Evolutionary conservation across 2,329 filamentous ascomycete genomes (phyloP).

Genomic region (Hirsutella rhossiliensis): DNA sequence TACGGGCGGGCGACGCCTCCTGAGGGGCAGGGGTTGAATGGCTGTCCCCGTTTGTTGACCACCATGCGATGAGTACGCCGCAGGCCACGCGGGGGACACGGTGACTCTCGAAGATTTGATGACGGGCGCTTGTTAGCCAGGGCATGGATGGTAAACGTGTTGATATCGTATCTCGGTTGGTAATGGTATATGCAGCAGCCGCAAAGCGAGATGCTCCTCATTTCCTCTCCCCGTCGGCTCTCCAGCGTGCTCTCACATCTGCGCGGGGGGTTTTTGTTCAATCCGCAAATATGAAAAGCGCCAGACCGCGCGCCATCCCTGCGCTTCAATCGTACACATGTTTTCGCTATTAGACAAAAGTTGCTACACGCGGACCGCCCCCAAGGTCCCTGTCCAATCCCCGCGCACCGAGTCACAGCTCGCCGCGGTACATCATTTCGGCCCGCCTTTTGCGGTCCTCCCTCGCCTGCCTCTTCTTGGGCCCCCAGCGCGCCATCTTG

Average conservation of each 20-base stretch:
- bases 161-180: too few relatives aligned
- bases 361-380: background rate
- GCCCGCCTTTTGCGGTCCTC: conserved; percentile 43
- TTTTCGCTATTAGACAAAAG: background rate
- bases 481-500: conserved; percentile 44
- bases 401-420: conserved; percentile 25
- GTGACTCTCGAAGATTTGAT: too few relatives aligned
- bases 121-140: too few relatives aligned
- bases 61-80: too few relatives aligned
- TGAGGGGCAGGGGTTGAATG: background rate
- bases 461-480: conserved; percentile 38
- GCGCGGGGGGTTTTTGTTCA: too few relatives aligned
- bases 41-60: too few relatives aligned
- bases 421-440: conserved; percentile 37
- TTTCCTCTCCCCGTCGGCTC: too few relatives aligned
- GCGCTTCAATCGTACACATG: background rate
- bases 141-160: too few relatives aligned
- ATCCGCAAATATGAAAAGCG: background rate
- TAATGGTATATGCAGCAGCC: too few relatives aligned
- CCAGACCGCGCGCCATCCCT: background rate
- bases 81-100: too few relatives aligned
- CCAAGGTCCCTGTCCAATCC: background rate
- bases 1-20: background rate
- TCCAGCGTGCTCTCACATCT: too few relatives aligned
- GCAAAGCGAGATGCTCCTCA: too few relatives aligned